Evolutionary conservation across 73 alveolate genomes (phyloP).

Genomic region (Stentor roeselii): DNA sequence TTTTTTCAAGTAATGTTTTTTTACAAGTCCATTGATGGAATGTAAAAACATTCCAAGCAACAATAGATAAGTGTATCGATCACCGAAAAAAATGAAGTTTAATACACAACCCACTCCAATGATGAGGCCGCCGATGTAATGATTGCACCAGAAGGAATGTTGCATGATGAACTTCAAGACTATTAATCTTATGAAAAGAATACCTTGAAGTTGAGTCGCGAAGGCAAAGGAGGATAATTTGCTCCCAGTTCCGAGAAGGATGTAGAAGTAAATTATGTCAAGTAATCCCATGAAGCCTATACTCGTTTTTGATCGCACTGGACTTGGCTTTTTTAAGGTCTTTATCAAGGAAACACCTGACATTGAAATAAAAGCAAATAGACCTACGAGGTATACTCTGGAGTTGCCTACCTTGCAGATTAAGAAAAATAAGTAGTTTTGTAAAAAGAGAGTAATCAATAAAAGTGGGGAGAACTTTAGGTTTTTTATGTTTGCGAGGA

Average conservation of each 20-base stretch:
- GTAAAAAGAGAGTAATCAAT: background rate
- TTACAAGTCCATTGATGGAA: background rate
- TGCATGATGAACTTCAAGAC: background rate
- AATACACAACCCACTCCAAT: background rate
- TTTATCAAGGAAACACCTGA: background rate
- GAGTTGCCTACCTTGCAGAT: background rate
- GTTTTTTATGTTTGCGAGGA: background rate
- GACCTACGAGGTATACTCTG: background rate
- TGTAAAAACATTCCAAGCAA: background rate
- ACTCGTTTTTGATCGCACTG: background rate
- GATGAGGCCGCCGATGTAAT: background rate
- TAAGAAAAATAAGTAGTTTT: background rate
- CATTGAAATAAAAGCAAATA: background rate
- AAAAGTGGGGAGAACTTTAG: background rate
- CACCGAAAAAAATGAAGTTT: background rate
- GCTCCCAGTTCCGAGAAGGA: background rate
- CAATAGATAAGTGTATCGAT: background rate
- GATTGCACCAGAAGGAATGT: background rate
- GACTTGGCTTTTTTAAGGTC: no score
- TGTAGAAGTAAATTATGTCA: background rate
- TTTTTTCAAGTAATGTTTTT: background rate
- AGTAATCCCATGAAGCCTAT: background rate
- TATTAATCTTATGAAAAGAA: background rate
- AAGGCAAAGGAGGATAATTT: background rate
- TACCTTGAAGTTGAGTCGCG: slow-evolving; percentile 8